Percentiles rank a stretch among this genome's conserved stretches.
Evolutionary conservation across 345 rosid genomes (phyloP).

Genomic region (Psidium guajava): DNA sequence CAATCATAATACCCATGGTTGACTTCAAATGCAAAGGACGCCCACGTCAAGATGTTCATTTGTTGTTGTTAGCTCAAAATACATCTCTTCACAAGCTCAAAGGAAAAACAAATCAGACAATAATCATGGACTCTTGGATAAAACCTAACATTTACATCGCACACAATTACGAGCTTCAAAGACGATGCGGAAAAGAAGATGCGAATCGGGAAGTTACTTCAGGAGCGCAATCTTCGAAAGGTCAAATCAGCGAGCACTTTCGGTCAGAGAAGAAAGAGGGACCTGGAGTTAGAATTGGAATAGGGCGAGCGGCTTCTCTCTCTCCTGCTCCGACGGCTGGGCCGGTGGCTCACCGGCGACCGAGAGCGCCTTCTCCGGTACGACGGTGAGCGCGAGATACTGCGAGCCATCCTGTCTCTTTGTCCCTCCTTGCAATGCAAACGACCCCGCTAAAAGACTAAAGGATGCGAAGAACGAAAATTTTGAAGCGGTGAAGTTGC

Average conservation of each 20-base stretch:
- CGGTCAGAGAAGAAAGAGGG: not conserved
- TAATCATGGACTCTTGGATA: not conserved
- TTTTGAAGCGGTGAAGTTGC: not conserved
- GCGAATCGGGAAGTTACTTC: not conserved
- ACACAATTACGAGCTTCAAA: not conserved
- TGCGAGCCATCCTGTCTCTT: slow-evolving; percentile 27
- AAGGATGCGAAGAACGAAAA: not conserved
- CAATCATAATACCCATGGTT: no score
- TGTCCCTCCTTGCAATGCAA: not conserved
- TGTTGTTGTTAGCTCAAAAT: not conserved
- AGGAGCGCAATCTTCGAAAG: not conserved
- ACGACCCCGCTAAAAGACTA: not conserved
- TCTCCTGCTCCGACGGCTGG: slow-evolving; percentile 32
- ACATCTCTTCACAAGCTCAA: not conserved
- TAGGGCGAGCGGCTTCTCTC: slow-evolving; percentile 32
- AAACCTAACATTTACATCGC: not conserved
- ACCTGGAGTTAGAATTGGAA: slow-evolving; percentile 24
- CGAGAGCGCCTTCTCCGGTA: slow-evolving; percentile 36
- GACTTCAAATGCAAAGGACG: not conserved
- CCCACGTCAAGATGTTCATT: not conserved
- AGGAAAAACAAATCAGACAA: not conserved
- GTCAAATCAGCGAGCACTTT: not conserved
- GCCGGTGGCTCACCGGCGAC: slow-evolving; percentile 20
- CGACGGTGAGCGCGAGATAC: slow-evolving; percentile 61
- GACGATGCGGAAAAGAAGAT: not conserved